Percentiles rank a stretch among this genome's conserved stretches.
Conservation (phyloP, 2,329 filamentous ascomycete genomes). For the Sclerotiophoma versabilis region DNA sequence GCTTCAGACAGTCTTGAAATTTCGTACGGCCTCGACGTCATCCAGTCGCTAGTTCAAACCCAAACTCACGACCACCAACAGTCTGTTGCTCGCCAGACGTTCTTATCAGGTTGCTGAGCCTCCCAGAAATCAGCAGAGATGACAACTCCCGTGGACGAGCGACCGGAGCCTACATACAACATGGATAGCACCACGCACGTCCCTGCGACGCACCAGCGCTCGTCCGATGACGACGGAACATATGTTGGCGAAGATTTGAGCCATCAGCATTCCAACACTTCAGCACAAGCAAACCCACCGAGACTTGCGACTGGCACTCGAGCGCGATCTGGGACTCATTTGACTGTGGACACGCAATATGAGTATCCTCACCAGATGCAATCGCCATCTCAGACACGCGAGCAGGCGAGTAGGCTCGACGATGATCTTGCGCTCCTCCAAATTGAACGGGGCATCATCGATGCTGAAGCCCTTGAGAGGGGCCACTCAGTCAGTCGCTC, state of each 20-base stretch:
- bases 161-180: conserved; percentile 47
- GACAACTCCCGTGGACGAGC: conserved; percentile 46
- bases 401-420: conserved; percentile 66
- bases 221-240: conserved; percentile 50
- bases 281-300: conserved; percentile 12
- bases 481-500: conserved; percentile 51
- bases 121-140: conserved; percentile 30
- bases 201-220: conserved; percentile 34
- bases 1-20: not conserved
- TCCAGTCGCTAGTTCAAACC: conserved; percentile 3
- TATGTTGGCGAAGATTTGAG: conserved; percentile 47
- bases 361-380: conserved; percentile 34
- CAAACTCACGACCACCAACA: not conserved
- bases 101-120: conserved; percentile 10
- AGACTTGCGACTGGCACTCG: conserved; percentile 17
- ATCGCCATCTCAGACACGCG: conserved; percentile 65
- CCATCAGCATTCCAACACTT: conserved; percentile 35
- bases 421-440: conserved; percentile 72
- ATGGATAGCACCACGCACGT: conserved; percentile 38
- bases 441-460: conserved; percentile 66
- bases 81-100: not conserved
- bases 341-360: conserved; percentile 58
- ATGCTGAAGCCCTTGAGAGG: conserved; percentile 49
- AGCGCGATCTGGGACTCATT: conserved; percentile 50
- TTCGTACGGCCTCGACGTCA: conserved; percentile 15